Conservation (phyloP, 140 eudicot genomes). For the Cichorium intybus region DNA sequence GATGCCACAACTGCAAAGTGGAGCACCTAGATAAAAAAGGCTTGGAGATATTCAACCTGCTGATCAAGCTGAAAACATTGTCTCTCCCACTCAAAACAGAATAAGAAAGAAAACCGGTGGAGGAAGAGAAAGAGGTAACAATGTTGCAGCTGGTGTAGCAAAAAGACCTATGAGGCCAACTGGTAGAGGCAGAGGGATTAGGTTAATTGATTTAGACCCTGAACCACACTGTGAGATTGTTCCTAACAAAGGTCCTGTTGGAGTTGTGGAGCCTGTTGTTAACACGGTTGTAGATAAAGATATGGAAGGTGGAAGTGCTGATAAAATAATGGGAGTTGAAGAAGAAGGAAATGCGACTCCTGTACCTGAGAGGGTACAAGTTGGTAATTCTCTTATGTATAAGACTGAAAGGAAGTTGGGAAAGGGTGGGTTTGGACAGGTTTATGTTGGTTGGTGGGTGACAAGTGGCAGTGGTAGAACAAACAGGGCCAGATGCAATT, state of each 20-base stretch:
- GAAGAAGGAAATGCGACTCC: too few species aligned
- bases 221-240: too few species aligned
- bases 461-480: slow-evolving; percentile 80
- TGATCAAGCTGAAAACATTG: too few species aligned
- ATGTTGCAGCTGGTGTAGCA: slow-evolving; percentile 79
- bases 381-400: slow-evolving; percentile 79
- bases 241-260: too few species aligned
- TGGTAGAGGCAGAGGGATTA: slow-evolving; percentile 90
- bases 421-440: slow-evolving; percentile 99
- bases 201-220: slow-evolving; percentile 79
- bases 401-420: slow-evolving; percentile 94
- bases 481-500: slow-evolving; percentile 88
- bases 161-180: slow-evolving; percentile 77
- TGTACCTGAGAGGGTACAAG: too few species aligned
- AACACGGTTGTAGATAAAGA: slow-evolving; percentile 63
- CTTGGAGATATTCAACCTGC: too few species aligned
- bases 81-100: too few species aligned
- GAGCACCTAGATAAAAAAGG: slow-evolving; percentile 98
- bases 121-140: slow-evolving; percentile 84
- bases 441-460: too few species aligned
- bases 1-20: slow-evolving; percentile 99
- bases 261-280: slow-evolving; percentile 48
- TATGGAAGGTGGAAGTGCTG: slow-evolving; percentile 92
- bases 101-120: slow-evolving; percentile 90
- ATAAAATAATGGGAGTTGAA: too few species aligned